Evolutionary conservation across 257 asterid species (phyloP).

Genomic region (Anisodus tanguticus): DNA sequence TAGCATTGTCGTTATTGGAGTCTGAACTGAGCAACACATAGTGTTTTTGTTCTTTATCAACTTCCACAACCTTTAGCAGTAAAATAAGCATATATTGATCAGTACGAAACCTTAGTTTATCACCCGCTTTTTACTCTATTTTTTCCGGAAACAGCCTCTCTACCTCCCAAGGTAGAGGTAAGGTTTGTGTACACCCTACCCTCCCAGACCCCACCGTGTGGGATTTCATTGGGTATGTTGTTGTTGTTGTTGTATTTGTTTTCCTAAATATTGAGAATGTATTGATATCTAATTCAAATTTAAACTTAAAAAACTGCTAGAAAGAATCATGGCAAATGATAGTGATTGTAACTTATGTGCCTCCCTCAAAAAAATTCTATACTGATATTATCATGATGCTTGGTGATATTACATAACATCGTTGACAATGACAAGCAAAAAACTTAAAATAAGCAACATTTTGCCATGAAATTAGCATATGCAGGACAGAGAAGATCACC

Average conservation of each 20-base stretch:
- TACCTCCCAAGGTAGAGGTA: too few species aligned
- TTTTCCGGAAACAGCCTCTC: too few species aligned
- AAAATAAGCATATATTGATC: background rate
- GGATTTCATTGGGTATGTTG: too few species aligned
- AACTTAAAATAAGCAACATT: background rate
- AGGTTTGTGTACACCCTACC: too few species aligned
- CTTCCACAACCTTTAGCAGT: conserved; percentile 11
- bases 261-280: background rate
- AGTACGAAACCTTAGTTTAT: background rate
- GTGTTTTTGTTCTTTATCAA: background rate
- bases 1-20: conserved; percentile 1
- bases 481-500: conserved; percentile 52
- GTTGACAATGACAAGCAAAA: background rate
- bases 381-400: background rate
- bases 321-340: background rate
- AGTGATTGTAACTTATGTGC: background rate
- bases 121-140: background rate
- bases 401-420: background rate
- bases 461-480: background rate
- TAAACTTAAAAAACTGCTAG: background rate
- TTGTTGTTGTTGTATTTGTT: conserved; percentile 1
- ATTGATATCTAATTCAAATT: background rate
- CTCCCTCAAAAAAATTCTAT: background rate
- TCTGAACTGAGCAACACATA: background rate
- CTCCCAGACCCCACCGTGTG: too few species aligned